Conservation (phyloP, 2,329 filamentous ascomycete genomes). For the Fusarium fujikuroi region DNA sequence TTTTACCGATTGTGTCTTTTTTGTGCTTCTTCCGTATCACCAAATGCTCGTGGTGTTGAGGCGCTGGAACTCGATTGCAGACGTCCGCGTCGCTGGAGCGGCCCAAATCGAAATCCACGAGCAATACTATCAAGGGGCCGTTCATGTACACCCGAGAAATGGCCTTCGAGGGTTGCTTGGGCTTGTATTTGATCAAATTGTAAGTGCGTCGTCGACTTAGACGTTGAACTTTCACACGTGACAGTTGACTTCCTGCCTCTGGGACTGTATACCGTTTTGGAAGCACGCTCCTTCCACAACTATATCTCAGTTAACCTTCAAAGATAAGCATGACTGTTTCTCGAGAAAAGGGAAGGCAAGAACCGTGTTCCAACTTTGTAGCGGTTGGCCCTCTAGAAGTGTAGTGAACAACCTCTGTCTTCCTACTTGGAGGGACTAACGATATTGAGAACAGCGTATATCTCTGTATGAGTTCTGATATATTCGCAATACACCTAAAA, state of each 20-base stretch:
- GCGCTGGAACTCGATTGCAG: too few species aligned
- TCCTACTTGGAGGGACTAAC: background rate
- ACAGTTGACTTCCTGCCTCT: background rate
- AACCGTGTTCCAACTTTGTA: background rate
- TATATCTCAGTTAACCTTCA: background rate
- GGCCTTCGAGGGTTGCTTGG: too few species aligned
- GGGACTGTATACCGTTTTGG: too few species aligned
- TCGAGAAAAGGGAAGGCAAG: background rate
- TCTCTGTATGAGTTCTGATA: background rate
- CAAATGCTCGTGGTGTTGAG: background rate
- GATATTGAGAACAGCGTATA: too few species aligned
- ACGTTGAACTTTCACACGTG: background rate
- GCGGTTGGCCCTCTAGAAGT: background rate
- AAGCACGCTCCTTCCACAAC: background rate
- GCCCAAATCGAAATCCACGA: background rate
- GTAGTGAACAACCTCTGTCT: background rate
- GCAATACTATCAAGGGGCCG: accelerated
- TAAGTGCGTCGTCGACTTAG: background rate
- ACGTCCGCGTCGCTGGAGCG: accelerated
- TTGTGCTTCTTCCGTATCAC: background rate
- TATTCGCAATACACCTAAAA: accelerated
- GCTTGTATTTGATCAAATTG: background rate
- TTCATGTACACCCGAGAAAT: background rate
- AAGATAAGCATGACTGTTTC: background rate
- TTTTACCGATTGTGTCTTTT: background rate